Conservation (phyloP, 1,284 basidiomycete species). For the Microbotryomycetes sp. region DNA sequence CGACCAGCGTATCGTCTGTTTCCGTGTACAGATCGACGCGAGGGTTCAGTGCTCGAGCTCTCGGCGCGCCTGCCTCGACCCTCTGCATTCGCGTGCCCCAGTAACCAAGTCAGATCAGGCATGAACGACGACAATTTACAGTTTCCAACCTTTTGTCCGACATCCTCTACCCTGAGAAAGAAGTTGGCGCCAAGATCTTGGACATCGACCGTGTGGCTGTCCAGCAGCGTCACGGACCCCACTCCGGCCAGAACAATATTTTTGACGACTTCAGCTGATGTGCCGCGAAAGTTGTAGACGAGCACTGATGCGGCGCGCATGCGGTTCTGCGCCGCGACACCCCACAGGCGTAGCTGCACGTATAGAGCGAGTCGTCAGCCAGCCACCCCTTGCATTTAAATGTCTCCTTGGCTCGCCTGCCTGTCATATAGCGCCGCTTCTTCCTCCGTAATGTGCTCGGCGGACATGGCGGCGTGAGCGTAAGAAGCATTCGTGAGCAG, state of each 20-base stretch:
- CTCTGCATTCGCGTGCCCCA: slow-evolving; percentile 50
- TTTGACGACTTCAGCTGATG: slow-evolving; percentile 94
- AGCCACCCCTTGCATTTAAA: not conserved
- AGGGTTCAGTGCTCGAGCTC: slow-evolving; percentile 84
- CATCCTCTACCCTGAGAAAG: slow-evolving; percentile 86
- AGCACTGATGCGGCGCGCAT: slow-evolving; percentile 92
- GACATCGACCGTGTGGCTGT: slow-evolving; percentile 45
- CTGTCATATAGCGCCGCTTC: slow-evolving; percentile 88
- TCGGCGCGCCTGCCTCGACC: slow-evolving; percentile 69
- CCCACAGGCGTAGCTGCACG: slow-evolving; percentile 83
- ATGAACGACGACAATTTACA: not conserved
- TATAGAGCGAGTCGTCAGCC: not conserved
- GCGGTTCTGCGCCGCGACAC: slow-evolving; percentile 85
- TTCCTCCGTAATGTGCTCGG: slow-evolving; percentile 45
- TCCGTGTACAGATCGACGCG: slow-evolving; percentile 71
- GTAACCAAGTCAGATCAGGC: not conserved
- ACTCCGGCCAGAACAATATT: slow-evolving; percentile 62
- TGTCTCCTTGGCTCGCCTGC: slow-evolving; percentile 39
- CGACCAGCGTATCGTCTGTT: slow-evolving; percentile 41
- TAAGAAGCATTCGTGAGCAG: too few species aligned
- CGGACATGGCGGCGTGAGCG: too few species aligned
- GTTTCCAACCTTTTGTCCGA: slow-evolving; percentile 73
- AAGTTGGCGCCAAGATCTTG: slow-evolving; percentile 88
- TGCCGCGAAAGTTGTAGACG: slow-evolving; percentile 67
- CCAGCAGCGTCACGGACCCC: slow-evolving; percentile 51